A percentile compares a stretch with the other conserved stretches of the same genome.
These are phyloP conservation scores for Zopfia rhizophila DNA, from an alignment of 2,329 filamentous ascomycete genomes.

Conservation along the genomic window DNA sequence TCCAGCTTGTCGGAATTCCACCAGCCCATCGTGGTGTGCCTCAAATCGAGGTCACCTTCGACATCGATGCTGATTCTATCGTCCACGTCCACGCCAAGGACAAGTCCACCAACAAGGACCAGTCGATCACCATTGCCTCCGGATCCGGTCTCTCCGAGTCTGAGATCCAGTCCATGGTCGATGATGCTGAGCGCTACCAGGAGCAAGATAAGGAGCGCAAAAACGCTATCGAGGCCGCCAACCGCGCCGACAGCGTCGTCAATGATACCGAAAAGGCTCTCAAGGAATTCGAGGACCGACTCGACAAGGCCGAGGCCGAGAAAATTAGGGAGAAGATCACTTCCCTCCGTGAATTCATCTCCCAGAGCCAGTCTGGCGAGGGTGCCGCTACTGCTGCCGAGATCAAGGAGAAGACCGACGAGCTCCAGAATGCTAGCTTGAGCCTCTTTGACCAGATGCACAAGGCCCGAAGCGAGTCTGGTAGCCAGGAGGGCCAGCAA, in stretches of 20 bases:
- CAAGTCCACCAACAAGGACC: constrained; percentile 99
- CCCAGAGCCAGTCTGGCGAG: constrained; percentile 95
- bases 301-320: constrained; percentile 96
- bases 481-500: constrained; percentile 52
- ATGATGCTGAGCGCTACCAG: constrained; percentile 96
- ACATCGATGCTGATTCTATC: constrained; percentile 97
- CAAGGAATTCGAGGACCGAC: constrained; percentile 93
- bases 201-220: constrained; percentile 97
- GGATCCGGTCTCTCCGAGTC: constrained; percentile 94
- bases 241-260: constrained; percentile 94
- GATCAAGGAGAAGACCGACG: constrained; percentile 98
- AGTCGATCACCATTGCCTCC: constrained; percentile 98
- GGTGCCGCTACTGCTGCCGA: constrained; percentile 85
- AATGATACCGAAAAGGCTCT: constrained; percentile 99
- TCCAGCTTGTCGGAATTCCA: constrained; percentile 97
- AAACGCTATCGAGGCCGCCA: constrained; percentile 92
- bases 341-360: constrained; percentile 85
- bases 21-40: constrained; percentile 96
- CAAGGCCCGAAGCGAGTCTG: constrained; percentile 82
- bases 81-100: constrained; percentile 98
- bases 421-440: constrained; percentile 94
- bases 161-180: constrained; percentile 97
- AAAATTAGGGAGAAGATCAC: constrained; percentile 94
- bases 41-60: constrained; percentile 97
- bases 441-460: constrained; percentile 99